Evolutionary conservation across 768 basidiomycete species (phyloP).

Genomic region (Coprinopsis cinerea): DNA sequence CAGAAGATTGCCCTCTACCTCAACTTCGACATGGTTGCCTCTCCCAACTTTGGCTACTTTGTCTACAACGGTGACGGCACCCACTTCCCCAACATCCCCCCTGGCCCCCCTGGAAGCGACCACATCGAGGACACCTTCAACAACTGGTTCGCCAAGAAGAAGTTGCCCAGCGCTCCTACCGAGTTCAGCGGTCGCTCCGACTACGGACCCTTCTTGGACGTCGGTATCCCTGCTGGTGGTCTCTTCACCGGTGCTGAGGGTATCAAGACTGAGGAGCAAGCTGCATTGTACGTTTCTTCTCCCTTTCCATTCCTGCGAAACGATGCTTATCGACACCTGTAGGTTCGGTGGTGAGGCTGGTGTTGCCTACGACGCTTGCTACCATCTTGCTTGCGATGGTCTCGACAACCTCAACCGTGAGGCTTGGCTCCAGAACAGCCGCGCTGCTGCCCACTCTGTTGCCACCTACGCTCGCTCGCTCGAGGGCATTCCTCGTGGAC

Average conservation of each 20-base stretch:
- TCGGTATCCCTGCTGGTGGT: constrained; percentile 26
- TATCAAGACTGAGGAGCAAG: constrained; percentile 22
- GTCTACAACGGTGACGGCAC: constrained; percentile 27
- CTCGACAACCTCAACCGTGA: constrained; percentile 22
- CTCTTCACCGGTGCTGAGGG: constrained; percentile 26
- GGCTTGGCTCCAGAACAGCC: constrained; percentile 19
- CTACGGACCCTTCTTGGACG: constrained; percentile 27
- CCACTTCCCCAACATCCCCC: constrained; percentile 20
- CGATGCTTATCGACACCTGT: no score
- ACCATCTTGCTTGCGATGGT: constrained; percentile 24
- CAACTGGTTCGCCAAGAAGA: constrained; percentile 17
- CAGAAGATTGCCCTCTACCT: constrained; percentile 27
- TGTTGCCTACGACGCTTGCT: constrained; percentile 24
- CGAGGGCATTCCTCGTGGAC: constrained; percentile 17
- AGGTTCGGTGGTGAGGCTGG: constrained; percentile 27
- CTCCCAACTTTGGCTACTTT: constrained; percentile 23
- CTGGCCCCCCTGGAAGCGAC: constrained; percentile 24
- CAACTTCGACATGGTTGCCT: constrained; percentile 32
- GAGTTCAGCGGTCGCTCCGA: constrained; percentile 25
- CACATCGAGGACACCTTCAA: constrained; percentile 27
- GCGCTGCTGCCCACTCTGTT: constrained; percentile 20
- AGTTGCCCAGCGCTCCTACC: constrained; percentile 18
- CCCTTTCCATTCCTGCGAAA: background rate
- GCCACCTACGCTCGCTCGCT: constrained; percentile 21
- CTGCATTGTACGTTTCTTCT: constrained; percentile 14